Percentiles rank a stretch among this genome's conserved stretches.
Evolutionary conservation across 495 filamentous ascomycete genomes (phyloP).

Genomic region (Daldinia grandis): DNA sequence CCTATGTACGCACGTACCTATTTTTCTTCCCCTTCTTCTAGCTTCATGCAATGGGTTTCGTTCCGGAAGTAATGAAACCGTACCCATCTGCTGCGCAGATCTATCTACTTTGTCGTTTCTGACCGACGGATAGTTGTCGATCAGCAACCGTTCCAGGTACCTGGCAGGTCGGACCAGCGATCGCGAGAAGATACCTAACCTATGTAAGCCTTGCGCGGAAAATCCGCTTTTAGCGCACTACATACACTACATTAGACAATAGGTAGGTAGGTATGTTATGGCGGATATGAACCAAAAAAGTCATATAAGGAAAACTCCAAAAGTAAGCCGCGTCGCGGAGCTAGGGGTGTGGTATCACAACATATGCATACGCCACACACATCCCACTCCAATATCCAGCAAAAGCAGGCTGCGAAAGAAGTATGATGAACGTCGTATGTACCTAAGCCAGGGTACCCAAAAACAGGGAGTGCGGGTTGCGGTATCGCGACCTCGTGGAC

Average conservation of each 20-base stretch:
- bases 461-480: constrained; percentile 18
- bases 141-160: constrained; percentile 29
- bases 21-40: not conserved
- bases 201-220: constrained; percentile 26
- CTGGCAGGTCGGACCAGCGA: constrained; percentile 16
- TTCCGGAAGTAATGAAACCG: constrained; percentile 19
- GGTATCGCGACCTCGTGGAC: constrained; percentile 37
- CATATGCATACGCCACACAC: constrained; percentile 6
- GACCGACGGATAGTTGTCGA: constrained; percentile 10
- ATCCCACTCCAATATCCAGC: not conserved
- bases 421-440: not conserved
- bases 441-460: not conserved
- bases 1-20: not conserved
- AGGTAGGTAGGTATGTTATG: no score
- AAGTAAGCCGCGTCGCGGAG: constrained; percentile 4
- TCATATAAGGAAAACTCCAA: constrained; percentile 1
- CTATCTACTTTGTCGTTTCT: constrained; percentile 1
- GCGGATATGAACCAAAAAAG: not conserved
- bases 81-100: constrained; percentile 27
- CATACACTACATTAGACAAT: no score
- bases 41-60: not conserved
- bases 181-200: not conserved
- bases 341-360: constrained; percentile 3
- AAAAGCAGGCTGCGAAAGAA: not conserved
- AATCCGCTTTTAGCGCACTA: constrained; percentile 24